Conservation (phyloP, 352 stramenopile species). For the Globisporangium lucens region DNA sequence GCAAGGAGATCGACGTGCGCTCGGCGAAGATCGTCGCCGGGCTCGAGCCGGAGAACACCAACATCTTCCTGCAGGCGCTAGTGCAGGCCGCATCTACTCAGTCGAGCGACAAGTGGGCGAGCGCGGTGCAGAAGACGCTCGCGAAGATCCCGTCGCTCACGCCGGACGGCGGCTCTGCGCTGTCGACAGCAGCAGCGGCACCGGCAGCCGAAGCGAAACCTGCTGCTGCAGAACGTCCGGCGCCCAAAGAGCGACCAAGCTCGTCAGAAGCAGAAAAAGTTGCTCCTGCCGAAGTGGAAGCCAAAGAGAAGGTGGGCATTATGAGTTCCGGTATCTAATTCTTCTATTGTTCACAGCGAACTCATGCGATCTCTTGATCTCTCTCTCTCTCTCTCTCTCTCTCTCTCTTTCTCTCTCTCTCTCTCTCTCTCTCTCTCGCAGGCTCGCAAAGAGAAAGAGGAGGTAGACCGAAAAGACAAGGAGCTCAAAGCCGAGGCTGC, state of each 20-base stretch:
- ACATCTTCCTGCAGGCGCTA: conserved; percentile 72
- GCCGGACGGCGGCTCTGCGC: conserved; percentile 34
- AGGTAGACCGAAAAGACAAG: conserved; percentile 26
- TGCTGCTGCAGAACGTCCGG: conserved; percentile 23
- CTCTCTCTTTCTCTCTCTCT: not conserved
- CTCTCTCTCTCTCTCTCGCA: not conserved
- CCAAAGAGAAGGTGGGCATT: conserved; percentile 18
- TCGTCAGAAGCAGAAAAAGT: conserved; percentile 34
- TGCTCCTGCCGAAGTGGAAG: conserved; percentile 47
- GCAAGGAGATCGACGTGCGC: conserved; percentile 67
- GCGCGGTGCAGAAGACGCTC: conserved; percentile 60
- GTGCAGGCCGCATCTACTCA: conserved; percentile 52
- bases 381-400: not conserved
- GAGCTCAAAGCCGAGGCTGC: conserved; percentile 30
- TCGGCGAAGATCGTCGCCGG: conserved; percentile 85
- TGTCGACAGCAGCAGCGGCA: conserved; percentile 13
- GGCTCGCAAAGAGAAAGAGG: conserved; percentile 32
- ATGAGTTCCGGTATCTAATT: not conserved
- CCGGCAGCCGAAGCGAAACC: conserved; percentile 26
- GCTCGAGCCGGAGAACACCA: conserved; percentile 83
- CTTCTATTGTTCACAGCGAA: not conserved
- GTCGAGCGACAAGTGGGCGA: conserved; percentile 55
- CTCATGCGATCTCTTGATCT: not conserved
- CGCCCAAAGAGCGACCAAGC: conserved; percentile 39
- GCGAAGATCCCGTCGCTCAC: conserved; percentile 62